phyloP scores from a whole-genome alignment of 768 basidiomycete species.

The Amanita fuliginea region DNA sequence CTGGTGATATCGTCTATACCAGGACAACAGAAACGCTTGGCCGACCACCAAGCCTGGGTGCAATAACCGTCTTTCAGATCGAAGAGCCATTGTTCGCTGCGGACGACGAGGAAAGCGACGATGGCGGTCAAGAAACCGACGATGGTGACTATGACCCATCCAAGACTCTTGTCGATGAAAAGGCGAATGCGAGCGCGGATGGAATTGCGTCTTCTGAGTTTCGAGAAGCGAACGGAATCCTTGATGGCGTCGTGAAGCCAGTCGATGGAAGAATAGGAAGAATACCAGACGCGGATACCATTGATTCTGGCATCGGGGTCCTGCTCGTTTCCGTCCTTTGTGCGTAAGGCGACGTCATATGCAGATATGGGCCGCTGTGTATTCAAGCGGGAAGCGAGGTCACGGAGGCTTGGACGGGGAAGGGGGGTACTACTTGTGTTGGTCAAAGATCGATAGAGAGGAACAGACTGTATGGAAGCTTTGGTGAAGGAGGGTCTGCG shows the following conservation, averaged over 20 bases:
- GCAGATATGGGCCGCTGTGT: slow-evolving; percentile 59
- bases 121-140: slow-evolving; percentile 82
- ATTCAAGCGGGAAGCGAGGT: slow-evolving; percentile 28
- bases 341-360: slow-evolving; percentile 46
- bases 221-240: slow-evolving; percentile 73
- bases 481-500: slow-evolving; percentile 18
- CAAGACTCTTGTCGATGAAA: slow-evolving; percentile 64
- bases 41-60: slow-evolving; percentile 51
- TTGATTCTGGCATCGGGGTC: slow-evolving; percentile 62
- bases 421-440: slow-evolving; percentile 24
- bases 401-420: slow-evolving; percentile 27
- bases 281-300: slow-evolving; percentile 86
- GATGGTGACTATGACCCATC: slow-evolving; percentile 84
- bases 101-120: slow-evolving; percentile 78
- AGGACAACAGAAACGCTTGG: slow-evolving; percentile 78
- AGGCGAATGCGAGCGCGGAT: slow-evolving; percentile 54
- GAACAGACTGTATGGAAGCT: slow-evolving; percentile 28
- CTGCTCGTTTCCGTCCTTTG: slow-evolving; percentile 26
- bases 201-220: slow-evolving; percentile 61
- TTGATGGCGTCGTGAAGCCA: slow-evolving; percentile 98
- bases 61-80: slow-evolving; percentile 93
- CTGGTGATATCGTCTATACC: slow-evolving; percentile 12
- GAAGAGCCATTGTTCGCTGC: slow-evolving; percentile 82
- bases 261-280: slow-evolving; percentile 84
- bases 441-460: slow-evolving; percentile 25